Evolutionary conservation across 2,329 filamentous ascomycete genomes (phyloP), one percentile per base, ranked within the genome.

Genomic region (Ceratocystis eucalypticola): DNA sequence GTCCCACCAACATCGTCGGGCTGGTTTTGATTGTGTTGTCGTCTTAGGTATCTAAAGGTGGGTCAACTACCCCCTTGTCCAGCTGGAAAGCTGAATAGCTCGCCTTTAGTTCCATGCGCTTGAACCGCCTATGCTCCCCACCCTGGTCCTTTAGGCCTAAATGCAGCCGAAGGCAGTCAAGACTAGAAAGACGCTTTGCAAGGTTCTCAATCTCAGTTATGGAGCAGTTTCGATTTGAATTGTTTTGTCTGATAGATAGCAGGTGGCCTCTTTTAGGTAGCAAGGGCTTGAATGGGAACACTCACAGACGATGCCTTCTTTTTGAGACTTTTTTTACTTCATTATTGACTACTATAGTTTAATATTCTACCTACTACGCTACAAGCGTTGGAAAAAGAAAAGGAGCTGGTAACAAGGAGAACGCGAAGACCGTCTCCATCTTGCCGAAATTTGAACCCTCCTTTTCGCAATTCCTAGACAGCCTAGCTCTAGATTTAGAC

Each of bases 31-130:
- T 41, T 41, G 37, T 41, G 37, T 41, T 41, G 37, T 41, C 37
- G 37, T 41, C 37, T 12, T 41, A 41, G 37, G 37, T 41, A 41
- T 41, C 37, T 41, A 12, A 41, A 41, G 10, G 22, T 30, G 28
- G 53, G 53, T 6, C 22, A 30, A 17, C 53, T 12, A 64, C 50
- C 20, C 64, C 65, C 65, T 45, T 66, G 65, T 62, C 45, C 59
- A 66, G 65, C 64, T 66, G 64, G 64, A 66, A 37, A 66, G 64
- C 65, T 66, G 59, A 62, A 30, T 66, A 62, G 65, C 53, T 61
- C 30, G 33, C 57, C 59, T 62, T 30, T 66, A 62, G 65, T 10
- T 55, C 55, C 65, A 66, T 66, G 65, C 57, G 46, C 59, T 66
- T 62, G 57, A 30, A 62, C 65, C 45, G 30, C 64, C 22, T 48